phyloP scores from a whole-genome alignment of 306 rosid species.

The Hippophae gyantsensis region DNA sequence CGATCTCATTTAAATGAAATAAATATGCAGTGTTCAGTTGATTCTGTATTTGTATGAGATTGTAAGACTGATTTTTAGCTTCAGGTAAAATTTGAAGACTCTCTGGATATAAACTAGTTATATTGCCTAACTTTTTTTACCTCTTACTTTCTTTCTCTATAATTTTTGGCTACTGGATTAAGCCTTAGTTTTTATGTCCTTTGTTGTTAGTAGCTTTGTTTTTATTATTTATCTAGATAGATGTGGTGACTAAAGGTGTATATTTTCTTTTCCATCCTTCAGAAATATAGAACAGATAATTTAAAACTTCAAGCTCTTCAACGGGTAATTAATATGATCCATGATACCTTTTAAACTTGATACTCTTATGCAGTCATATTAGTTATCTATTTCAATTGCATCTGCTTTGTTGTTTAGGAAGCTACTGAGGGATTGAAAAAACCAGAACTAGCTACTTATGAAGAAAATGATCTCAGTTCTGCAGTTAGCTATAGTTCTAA shows the following conservation, averaged over 20 bases:
- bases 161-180: too few relatives aligned
- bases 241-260: slow-evolving; percentile 20
- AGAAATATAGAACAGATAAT: slow-evolving; percentile 59
- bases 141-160: too few relatives aligned
- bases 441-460: slow-evolving; percentile 65
- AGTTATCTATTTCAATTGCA: slow-evolving; percentile 5
- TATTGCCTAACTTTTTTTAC: too few relatives aligned
- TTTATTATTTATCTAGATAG: neutral
- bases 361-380: neutral
- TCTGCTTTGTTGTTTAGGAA: slow-evolving; percentile 37
- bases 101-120: too few relatives aligned
- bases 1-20: too few relatives aligned
- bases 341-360: neutral
- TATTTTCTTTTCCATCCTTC: slow-evolving; percentile 36
- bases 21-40: too few relatives aligned
- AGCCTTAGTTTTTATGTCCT: neutral
- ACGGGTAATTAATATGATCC: slow-evolving; percentile 43
- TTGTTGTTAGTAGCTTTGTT: slow-evolving; percentile 6
- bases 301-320: slow-evolving; percentile 46
- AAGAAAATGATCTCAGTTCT: slow-evolving; percentile 39
- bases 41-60: neutral
- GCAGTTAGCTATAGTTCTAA: slow-evolving; percentile 13
- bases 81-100: too few relatives aligned
- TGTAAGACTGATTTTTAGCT: neutral
- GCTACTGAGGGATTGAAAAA: slow-evolving; percentile 51